These are phyloP conservation scores for Pulveroboletus sp. DNA, from an alignment of 768 basidiomycete species.

Conservation along the genomic window DNA sequence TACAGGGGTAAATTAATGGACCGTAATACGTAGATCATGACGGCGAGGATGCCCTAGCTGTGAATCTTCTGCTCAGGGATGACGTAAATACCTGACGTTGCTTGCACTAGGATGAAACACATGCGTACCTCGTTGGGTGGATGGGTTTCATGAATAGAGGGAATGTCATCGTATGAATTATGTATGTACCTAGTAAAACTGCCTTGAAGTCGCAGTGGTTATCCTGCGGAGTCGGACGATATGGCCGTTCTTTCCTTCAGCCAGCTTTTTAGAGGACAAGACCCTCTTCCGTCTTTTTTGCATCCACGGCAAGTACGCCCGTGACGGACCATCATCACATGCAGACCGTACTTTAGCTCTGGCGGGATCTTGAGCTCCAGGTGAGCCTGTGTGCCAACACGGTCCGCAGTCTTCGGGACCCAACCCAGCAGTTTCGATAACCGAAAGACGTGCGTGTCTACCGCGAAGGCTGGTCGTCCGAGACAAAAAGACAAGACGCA, in stretches of 20 bases:
- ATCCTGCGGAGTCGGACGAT: constrained; percentile 16
- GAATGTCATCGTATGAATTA: neutral
- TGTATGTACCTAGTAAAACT: neutral
- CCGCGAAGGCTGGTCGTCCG: constrained; percentile 57
- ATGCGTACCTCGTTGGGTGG: neutral
- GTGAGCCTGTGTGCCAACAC: constrained; percentile 54
- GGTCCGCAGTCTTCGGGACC: constrained; percentile 42
- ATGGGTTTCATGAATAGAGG: neutral
- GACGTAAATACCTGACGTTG: neutral
- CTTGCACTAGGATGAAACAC: neutral
- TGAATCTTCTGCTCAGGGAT: neutral
- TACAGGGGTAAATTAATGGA: neutral
- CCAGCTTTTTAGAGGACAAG: constrained; percentile 38
- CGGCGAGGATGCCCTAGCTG: constrained; percentile 2
- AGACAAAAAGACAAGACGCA: constrained; percentile 61
- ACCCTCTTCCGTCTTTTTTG: constrained; percentile 34
- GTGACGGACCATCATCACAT: constrained; percentile 57
- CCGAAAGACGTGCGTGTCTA: constrained; percentile 61
- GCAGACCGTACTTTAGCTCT: constrained; percentile 53
- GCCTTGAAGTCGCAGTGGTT: neutral
- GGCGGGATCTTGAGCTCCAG: constrained; percentile 48
- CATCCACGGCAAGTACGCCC: constrained; percentile 54
- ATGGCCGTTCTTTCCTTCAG: constrained; percentile 23
- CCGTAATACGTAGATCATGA: neutral
- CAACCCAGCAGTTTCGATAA: constrained; percentile 44